Evolutionary conservation across 148 eudicot species (phyloP).

Genomic region (Spergularia marina): DNA sequence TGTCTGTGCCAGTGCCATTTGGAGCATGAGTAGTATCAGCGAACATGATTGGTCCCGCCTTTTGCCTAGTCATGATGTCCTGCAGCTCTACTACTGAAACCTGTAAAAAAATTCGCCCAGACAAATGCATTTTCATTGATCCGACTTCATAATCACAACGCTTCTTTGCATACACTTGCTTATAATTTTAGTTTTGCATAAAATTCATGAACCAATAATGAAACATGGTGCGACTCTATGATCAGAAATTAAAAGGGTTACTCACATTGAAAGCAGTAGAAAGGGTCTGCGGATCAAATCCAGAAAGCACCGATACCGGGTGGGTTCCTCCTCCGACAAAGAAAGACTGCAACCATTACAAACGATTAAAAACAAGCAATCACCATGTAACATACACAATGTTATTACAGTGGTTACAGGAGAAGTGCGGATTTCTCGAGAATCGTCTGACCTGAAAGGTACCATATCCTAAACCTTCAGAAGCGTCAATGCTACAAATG

Average conservation of each 20-base stretch:
- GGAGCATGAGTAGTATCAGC: slow-evolving; percentile 44
- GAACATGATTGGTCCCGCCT: slow-evolving; percentile 59
- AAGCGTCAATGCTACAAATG: slow-evolving; percentile 65
- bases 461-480: slow-evolving; percentile 52
- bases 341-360: slow-evolving; percentile 56
- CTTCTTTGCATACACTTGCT: too few relatives aligned
- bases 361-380: not conserved
- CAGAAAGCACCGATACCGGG: slow-evolving; percentile 70
- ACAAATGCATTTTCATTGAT: not conserved
- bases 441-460: slow-evolving; percentile 30
- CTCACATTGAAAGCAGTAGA: slow-evolving; percentile 80
- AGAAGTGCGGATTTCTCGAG: not conserved
- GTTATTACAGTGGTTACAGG: not conserved
- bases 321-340: slow-evolving; percentile 73
- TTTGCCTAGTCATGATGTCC: slow-evolving; percentile 48
- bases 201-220: not conserved
- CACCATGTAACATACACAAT: not conserved
- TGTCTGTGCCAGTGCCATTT: slow-evolving; percentile 31
- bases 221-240: not conserved
- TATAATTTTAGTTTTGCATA: not conserved
- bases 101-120: slow-evolving; percentile 27
- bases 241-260: not conserved
- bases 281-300: slow-evolving; percentile 61
- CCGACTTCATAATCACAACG: not conserved
- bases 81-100: slow-evolving; percentile 49